Evolutionary conservation across 2,329 filamentous ascomycete species (phyloP).

Genomic region (Knoxdaviesia capensis): DNA sequence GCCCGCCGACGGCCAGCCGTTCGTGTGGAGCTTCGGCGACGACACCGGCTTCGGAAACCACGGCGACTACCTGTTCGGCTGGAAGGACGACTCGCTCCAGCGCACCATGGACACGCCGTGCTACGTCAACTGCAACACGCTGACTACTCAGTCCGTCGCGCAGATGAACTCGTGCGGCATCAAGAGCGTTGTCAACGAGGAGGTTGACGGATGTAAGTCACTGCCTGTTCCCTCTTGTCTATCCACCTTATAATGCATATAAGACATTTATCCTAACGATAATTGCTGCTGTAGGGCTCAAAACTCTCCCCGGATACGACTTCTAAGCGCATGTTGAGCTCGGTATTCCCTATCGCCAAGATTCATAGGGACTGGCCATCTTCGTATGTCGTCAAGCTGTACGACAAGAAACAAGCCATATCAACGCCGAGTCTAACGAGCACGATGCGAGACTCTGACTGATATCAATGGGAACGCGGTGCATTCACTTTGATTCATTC

Average conservation of each 20-base stretch:
- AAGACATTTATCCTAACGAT: too few relatives aligned
- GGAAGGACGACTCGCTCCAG: constrained; percentile 14
- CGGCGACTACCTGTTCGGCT: constrained; percentile 14
- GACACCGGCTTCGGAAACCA: constrained; percentile 11
- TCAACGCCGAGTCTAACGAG: too few relatives aligned
- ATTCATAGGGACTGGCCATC: too few relatives aligned
- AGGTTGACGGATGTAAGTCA: constrained; percentile 22
- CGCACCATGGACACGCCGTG: constrained; percentile 18
- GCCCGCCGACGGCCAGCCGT: constrained; percentile 4
- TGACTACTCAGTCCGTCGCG: constrained; percentile 1
- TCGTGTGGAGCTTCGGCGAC: constrained; percentile 3
- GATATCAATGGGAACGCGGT: too few relatives aligned
- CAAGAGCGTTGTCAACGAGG: constrained; percentile 23
- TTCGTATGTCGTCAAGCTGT: too few relatives aligned
- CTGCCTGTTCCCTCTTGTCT: background rate
- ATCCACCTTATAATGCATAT: too few relatives aligned
- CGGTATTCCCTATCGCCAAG: too few relatives aligned
- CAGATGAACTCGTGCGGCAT: constrained; percentile 1
- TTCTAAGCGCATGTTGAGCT: too few relatives aligned
- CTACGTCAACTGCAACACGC: constrained; percentile 11
- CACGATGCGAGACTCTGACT: too few relatives aligned
- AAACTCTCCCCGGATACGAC: background rate
- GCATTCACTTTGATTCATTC: too few relatives aligned
- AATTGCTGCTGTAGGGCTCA: too few relatives aligned
- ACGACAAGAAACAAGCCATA: too few relatives aligned